Base-by-base conservation (phyloP, 164 flowering plant species). In the Magnolia changhungtana region DNA sequence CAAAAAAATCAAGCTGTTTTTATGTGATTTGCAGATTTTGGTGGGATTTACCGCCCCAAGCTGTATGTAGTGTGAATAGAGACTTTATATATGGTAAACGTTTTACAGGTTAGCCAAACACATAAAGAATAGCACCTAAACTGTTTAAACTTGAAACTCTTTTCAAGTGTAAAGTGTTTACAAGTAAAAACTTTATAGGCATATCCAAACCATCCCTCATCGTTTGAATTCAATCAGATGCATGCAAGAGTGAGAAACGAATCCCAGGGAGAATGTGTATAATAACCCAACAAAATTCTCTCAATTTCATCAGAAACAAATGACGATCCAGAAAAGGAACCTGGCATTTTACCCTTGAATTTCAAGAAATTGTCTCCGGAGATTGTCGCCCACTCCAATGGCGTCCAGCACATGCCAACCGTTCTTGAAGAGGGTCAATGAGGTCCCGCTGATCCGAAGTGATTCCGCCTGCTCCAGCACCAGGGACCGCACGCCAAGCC, bases 401-500 rank as follows among this genome's bases (percentile, higher is more conserved):
- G 85, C 89, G 83, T 93, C 99, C 80, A 95, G 78, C 1, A 89
- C 97, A n/a, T 87, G 81, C 99, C 99, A 95, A 0, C 97, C 99
- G 80, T 93, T 95, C 85, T 93, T 93, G 85, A 91, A 93, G 20
- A 93, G 91, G 14, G 98, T 93, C 50, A 95, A 81, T 5, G 98
- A 95, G 19, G 96, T 89, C 66, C 98, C 99, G 21, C 91, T 86
- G 4, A 89, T 91, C 50, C 98, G 81, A 74, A 95, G 88, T 14
- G 98, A 89, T 21, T 88, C 98, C 8, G 89, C 88, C 70, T 93
- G 98, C 85, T 95, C 98, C 19, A 95, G 84, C 87, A 95, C 98
- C 83, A 86, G 27, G 0, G 95, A 89, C 75, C 74, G 31, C 21
- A 93, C 77, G 59, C 99, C 99, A 49, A 95, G 90, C 88, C 99